Base-by-base conservation (phyloP, 1,284 basidiomycete species). In the Apiotrichum domesticum region DNA sequence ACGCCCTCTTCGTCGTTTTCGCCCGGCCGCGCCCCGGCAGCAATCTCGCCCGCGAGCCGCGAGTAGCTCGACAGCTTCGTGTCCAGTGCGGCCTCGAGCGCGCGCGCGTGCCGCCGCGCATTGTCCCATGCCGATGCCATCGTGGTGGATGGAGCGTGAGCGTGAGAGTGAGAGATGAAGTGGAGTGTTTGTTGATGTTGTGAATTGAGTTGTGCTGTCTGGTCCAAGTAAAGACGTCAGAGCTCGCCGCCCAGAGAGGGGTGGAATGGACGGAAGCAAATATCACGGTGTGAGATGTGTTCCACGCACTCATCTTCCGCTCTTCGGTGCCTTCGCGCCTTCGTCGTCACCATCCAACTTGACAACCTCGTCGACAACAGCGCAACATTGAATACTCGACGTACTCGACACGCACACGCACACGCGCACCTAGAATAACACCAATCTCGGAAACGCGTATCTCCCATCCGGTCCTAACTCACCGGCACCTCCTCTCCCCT, bases 11-110 rank as follows among this genome's bases (percentile, higher is more conserved):
- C 66, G 33, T 70, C 69, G 61, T 62, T 74, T 11, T 52, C 43
- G 2, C 54, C 55, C n/a, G 11, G 39, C 61, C 56, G 59, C 57
- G 46, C 34, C 51, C 59, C 62, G 10, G 63, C 61, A 0, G 86
- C 83, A 61, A 94, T 84, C 33, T 83, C 82, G 3, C 87, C 84
- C 4, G 88, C 90, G 39, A 96, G 80, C 63, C 88, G 87, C 29
- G 89, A 86, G 75, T 97, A 98, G 6, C 88, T 81, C 0, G 90
- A 90, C 21, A 98, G 82, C 74, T 96, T 93, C 39, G 88, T 81
- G 72, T 96, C 90, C 64, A 97, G 87, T 33, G 92, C 83, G 44
- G 89, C 87, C 74, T 96, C 92, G 35, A 96, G 84, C 6, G 90
- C 92, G 65, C 92, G 82, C 72, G 89, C 91, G 77, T 94, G 90